Base-by-base conservation (phyloP, 2,329 filamentous ascomycete species). In the Chaetomiaceae sp. region DNA sequence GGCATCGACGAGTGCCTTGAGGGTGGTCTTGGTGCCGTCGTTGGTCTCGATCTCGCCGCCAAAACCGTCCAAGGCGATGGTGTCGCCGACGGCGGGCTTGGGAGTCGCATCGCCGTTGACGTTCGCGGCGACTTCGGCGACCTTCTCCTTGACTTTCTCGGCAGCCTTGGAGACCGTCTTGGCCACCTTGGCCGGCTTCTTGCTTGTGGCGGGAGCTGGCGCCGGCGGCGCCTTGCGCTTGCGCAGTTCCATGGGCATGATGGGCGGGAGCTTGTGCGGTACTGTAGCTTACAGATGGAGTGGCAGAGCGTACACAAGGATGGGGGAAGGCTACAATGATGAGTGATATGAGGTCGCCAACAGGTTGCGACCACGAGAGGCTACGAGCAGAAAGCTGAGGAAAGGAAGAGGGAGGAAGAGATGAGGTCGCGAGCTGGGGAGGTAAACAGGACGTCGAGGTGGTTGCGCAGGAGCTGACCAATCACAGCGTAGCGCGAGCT, bases 11-110 rank as follows among this genome's bases (percentile, higher is more conserved):
- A 99, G 83, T 63, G 84, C 77, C 73, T 89, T 87, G 55, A 99
- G 75, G 1, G 84, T 90, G 6, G 87, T 91, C 73, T 87, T 88
- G 50, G 79, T 75, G 64, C 91, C 91, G 59, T 95, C 89, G 61
- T 97, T 84, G 58, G 87, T 94, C 76, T 94, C 83, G 59, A 99
- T 74, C 66, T 94, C 85, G 59, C 82, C 82, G 60, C 83, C 83
- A 64, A 86, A 85, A 54, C 70, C 75, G 38, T 82, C 79, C 42
- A 85, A 75, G 57, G 75, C 68, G 62, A 86, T 75, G 51, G 72
- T 71, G 51, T 81, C 75, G 64, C 82, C 83, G 52, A 81, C 78
- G 33, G 72, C 74, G 43, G 77, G 72, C 66, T 77, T 49, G 45
- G 31, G 38, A 39, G 43, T 14, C 37, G 66, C 40, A 27, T 49